Base-by-base conservation (phyloP, 371 early-diverging fungal genomes). In the Umbelopsis sp. region DNA sequence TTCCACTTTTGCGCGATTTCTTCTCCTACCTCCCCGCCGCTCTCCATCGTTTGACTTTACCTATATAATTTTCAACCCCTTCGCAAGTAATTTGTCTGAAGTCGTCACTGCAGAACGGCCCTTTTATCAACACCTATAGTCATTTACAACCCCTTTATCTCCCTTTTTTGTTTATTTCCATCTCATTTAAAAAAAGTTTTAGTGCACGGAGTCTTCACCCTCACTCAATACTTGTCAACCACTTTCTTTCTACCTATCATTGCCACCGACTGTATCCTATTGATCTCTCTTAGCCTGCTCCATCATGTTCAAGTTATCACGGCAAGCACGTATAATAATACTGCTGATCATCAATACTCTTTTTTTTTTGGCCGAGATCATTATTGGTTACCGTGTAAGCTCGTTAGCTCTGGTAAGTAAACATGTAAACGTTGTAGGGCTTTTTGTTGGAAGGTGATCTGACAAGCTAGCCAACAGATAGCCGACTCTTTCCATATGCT, bases 401-500 rank as follows among this genome's bases (percentile, higher is more conserved):
- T 95, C 95, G n/a, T 77, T 97, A 29, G 92, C 96, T 10, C 85
- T 97, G 77, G 83, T 82, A 80, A 69, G 35, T 20, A 41, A 41
- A 10, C 41, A 41, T 5, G 41, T 12, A 41, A 38, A 41, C 41
- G 2, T 41, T 7, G 22, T 22, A 22, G 22, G 12, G 12, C 7
- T 41, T 10, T 12, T 10, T 41, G 7, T 41, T 12, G 12, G 10
- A 41, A 7, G 7, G 7, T 7, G 41, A 12, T 7, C 41, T 41
- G 7, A 41, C 41, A 24, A 52, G 29, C 24, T 48, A 16, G 14
- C 48, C 20, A 65, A 8, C 63, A 82, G 69, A 81, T 97, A n/a
- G 96, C 96, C 1, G 97, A 97, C 79, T 89, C 94, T 1, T 97
- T 95, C 84, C 97, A 97, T 76, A 95, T 95, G 96, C 78, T 96